A percentile compares a stretch with the other conserved stretches of the same genome.
phyloP scores from a whole-genome alignment of 805 yeast genomes.

The Sugiyamaella valdiviana region DNA sequence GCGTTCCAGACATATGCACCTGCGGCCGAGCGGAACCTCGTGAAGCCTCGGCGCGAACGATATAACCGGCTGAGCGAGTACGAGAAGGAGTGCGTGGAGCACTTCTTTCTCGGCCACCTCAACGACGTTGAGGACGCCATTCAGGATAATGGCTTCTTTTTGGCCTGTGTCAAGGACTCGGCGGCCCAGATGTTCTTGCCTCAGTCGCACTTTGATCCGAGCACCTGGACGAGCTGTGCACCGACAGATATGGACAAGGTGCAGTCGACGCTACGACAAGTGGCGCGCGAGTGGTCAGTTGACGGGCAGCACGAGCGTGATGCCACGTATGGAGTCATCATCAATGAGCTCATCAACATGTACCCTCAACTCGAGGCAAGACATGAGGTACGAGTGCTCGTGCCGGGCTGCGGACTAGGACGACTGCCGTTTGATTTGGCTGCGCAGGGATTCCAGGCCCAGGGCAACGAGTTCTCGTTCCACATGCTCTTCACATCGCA shows the following conservation, averaged over 20 bases:
- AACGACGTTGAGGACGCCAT: conserved; percentile 16
- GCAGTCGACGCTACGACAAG: conserved; percentile 53
- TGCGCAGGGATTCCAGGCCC: conserved; percentile 42
- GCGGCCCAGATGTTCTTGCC: background rate
- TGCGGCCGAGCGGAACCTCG: conserved; percentile 9
- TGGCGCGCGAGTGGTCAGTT: conserved; percentile 71
- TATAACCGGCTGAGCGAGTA: conserved; percentile 4
- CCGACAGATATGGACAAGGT: conserved; percentile 51
- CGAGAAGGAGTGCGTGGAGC: conserved; percentile 6
- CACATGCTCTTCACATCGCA: conserved; percentile 62
- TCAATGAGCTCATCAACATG: conserved; percentile 35
- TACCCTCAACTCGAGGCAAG: conserved; percentile 25
- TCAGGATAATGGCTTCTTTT: conserved; percentile 19
- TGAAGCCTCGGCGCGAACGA: conserved; percentile 12
- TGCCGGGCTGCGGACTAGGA: conserved; percentile 92
- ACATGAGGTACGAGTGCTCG: conserved; percentile 40
- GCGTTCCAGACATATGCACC: conserved; percentile 12
- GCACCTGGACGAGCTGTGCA: conserved; percentile 28
- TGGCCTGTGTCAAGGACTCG: conserved; percentile 12
- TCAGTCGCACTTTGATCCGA: background rate
- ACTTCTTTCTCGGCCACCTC: conserved; percentile 10
- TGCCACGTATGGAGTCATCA: conserved; percentile 51
- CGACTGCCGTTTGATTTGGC: conserved; percentile 67
- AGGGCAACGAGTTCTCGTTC: conserved; percentile 74
- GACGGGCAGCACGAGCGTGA: conserved; percentile 48